Percentiles rank a stretch among this genome's conserved stretches.
Evolutionary conservation across 495 filamentous ascomycete genomes (phyloP).

Genomic region (Platismatia glauca): DNA sequence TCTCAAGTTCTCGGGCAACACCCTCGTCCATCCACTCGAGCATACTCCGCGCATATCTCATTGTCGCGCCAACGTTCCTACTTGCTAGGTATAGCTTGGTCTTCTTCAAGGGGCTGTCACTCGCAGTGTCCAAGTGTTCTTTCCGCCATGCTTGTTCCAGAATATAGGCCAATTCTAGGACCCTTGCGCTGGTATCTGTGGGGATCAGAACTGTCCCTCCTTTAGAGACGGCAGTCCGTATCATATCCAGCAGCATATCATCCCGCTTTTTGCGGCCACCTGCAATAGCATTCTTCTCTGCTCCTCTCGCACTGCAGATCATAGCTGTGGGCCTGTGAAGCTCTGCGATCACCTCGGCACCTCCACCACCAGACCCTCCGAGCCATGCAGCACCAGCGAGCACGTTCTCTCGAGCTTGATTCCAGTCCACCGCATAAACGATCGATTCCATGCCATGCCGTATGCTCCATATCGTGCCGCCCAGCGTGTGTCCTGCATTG

Average conservation of each 20-base stretch:
- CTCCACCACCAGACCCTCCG: conserved; percentile 67
- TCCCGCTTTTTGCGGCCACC: conserved; percentile 73
- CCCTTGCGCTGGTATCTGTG: conserved; percentile 85
- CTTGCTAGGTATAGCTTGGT: conserved; percentile 76
- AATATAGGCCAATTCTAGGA: conserved; percentile 86
- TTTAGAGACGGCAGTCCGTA: conserved; percentile 63
- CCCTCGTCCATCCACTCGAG: conserved; percentile 98
- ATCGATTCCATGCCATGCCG: conserved; percentile 95
- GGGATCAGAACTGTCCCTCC: conserved; percentile 94
- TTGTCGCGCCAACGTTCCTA: conserved; percentile 67
- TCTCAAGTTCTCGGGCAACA: conserved; percentile 85
- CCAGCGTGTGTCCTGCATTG: conserved; percentile 89
- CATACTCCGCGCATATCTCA: conserved; percentile 88
- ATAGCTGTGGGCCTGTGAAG: conserved; percentile 86
- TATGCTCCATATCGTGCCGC: conserved; percentile 98
- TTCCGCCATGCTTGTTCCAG: conserved; percentile 86
- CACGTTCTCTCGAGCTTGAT: conserved; percentile 87
- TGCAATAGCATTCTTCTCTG: conserved; percentile 58
- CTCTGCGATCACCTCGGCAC: conserved; percentile 86
- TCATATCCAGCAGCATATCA: conserved; percentile 71
- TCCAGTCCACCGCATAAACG: conserved; percentile 97
- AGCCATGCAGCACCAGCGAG: conserved; percentile 90
- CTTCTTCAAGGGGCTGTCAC: conserved; percentile 49
- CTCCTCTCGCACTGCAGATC: conserved; percentile 79
- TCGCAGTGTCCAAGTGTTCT: conserved; percentile 41